These are phyloP conservation scores for Ziziphus jujuba DNA, from an alignment of 306 rosid species.

Conservation along the genomic window DNA sequence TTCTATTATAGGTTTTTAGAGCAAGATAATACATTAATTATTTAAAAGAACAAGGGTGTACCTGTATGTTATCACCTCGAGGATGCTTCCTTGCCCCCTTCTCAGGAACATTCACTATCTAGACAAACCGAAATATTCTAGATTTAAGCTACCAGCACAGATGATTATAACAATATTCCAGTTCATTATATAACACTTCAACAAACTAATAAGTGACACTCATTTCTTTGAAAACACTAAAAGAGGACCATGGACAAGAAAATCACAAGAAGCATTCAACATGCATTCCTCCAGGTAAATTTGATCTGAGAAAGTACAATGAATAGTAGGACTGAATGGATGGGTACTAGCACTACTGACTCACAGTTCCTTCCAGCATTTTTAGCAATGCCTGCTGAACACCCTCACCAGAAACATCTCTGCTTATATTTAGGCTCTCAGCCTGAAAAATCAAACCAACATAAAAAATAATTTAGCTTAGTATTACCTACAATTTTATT, in stretches of 20 bases:
- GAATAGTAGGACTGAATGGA: slow-evolving; percentile 3
- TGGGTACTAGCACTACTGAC: slow-evolving; percentile 35
- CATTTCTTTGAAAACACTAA: too few species aligned
- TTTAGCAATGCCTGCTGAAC: slow-evolving; percentile 96
- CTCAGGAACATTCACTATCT: slow-evolving; percentile 98
- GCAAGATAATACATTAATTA: not conserved
- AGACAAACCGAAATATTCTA: slow-evolving; percentile 47
- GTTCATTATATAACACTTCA: too few species aligned
- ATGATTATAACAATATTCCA: slow-evolving; percentile 17
- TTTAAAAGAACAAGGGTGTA: slow-evolving; percentile 20
- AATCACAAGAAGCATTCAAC: slow-evolving; percentile 1
- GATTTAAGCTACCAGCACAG: slow-evolving; percentile 30
- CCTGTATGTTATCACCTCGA: slow-evolving; percentile 97
- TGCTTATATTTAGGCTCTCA: slow-evolving; percentile 87
- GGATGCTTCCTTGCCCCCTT: slow-evolving; percentile 97
- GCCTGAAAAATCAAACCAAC: slow-evolving; percentile 55
- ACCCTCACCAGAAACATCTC: slow-evolving; percentile 99
- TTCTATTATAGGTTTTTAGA: not conserved
- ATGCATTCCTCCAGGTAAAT: not conserved
- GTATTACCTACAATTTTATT: not conserved
- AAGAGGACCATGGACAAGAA: slow-evolving; percentile 1
- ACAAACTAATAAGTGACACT: not conserved
- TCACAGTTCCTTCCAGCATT: slow-evolving; percentile 99
- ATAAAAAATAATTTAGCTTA: slow-evolving; percentile 1
- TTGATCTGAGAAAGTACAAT: slow-evolving; percentile 2